Evolutionary conservation across 768 basidiomycete species (phyloP), one percentile per base, ranked within the genome.

Genomic region (Lepiota brunneoincarnata): DNA sequence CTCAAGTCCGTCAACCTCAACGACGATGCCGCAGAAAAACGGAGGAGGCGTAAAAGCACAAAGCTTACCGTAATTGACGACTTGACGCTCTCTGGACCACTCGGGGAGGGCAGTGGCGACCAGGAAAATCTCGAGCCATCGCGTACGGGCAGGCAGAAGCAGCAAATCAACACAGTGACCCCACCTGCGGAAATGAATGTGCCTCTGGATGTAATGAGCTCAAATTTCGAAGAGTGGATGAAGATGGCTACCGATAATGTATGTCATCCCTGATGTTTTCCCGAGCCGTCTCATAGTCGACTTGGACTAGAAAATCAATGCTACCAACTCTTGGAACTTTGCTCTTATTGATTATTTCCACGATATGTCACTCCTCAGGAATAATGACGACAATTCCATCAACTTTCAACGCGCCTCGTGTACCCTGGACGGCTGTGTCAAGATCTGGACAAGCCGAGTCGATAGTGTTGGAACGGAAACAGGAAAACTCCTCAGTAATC

Each of bases 211-310:
- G 81, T 93, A n/a, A 91, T 91, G 83, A 91, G 79, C 70, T 88
- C 86, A 36, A 97, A 94, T 62, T 97, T 88, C 64, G 97, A 99
- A 68, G 94, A 98, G 70, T 98, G 97, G 97, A 98, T 99, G 96
- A 98, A 98, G 77, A 86, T 98, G 86, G 94, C 95, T 1, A 98
- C 96, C 2, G 96, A 98, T 67, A 98, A 98, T 70, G 97, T 98
- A 66, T 61, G 84, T 75, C 23, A 20, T 55, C 34, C 28, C 44
- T 49, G 51, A 40, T 14, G 35, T 58, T 66, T 36, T 12, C 23
- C 45, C 34, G 6, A 50, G 35, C 31, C 28, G 47, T 54, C 51
- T 26, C 28, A 54, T 63, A 40, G 68, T 50, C 17, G 37, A 44
- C 56, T 43, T 55, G 11, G 17, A 3, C 31, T 64, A 98, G 97